Base-by-base conservation (phyloP, 352 stramenopile species). In the Blastocystis sp. region DNA sequence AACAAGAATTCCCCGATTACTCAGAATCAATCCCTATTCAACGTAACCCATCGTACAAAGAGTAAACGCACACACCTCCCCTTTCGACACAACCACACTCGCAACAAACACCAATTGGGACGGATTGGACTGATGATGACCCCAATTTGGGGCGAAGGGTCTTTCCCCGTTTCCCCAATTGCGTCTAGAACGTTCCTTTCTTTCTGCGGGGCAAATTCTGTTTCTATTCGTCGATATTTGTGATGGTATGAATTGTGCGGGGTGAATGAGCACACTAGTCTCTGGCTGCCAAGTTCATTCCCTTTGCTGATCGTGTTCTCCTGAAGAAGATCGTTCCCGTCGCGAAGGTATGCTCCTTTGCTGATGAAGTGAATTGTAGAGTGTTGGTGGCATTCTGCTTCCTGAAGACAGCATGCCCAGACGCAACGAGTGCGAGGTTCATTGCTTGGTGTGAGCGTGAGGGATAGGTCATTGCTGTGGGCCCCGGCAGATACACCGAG, bases 231-330 rank as follows among this genome's bases (percentile, higher is more conserved):
- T 57, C 6, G 48, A 17, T 7, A 17, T 57, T 7, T 57, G 6
- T 7, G 48, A 57, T 57, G 48, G 48, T 57, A 57, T 14, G 14
- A 17, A 14, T 14, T 57, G 6, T 14, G 0, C 14, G 48, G 6
- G 48, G 6, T 57, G 48, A 57, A 57, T 57, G 48, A 57, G 48
- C 48, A 14, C 48, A 7, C 48, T 88, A 88, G 78, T 88, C 78
- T 88, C 11, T 28, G 40, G 78, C 52, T 52, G 66, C 76, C 21
- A 90, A 71, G 78, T 79, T 90, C 40, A 62, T 90, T 88, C 89
- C 89, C 24, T 87, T 90, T 79, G 89, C 89, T 89, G 89, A 90
- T 68, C 74, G 89, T 60, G 40, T 90, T 77, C 48, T 90, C 6
- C 57, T 90, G 10, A 90, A 89, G 63, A 71, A 89, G 43, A 79